Evolutionary conservation across 2,329 filamentous ascomycete genomes (phyloP), one percentile per base, ranked within the genome.

Genomic region (Sclerotinia subarctica): DNA sequence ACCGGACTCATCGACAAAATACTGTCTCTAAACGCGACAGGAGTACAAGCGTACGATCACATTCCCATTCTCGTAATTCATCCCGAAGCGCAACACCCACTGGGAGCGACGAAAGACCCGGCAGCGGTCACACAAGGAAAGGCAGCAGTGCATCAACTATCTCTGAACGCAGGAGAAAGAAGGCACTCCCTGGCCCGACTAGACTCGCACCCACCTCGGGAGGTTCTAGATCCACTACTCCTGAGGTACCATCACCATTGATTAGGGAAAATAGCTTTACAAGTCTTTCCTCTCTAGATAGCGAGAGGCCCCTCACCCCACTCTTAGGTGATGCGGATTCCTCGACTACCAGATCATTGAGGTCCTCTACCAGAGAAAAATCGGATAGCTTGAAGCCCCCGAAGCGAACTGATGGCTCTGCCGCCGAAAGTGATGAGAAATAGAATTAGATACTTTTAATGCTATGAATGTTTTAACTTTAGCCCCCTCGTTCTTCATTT

Each of bases 51-150:
- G 53, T 75, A 19, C 72, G 76, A 17, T 74, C 74, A 51, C 73
- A 73, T 10, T 76, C 75, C 19, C 75, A 76, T 69, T 78, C 77
- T 35, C 70, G 75, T 62, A 76, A 73, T 54, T 77, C 76, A 26
- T 79, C 78, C n/a, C 72, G 77, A 42, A 78, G 77, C 64, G 73
- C 73, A 10, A 79, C 77, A 0, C 77, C 77, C 2, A 74, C 71
- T 19, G 67, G 8, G 76, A 78, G 78, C 29, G 74, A 77, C 26
- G 70, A 70, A 21, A 54, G 69, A 32, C 57, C 46, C 21, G 44
- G 72, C 35, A 68, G 57, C 13, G 69, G 73, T 47, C 74, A 74
- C 57, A 69, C 70, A 52, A 71, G 77, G 15, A 70, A 73, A 67
- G 72, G 73, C 29, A 77, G 75, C 58, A 76, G 69, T 59, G 72